A percentile compares a stretch with the other conserved stretches of the same genome.
phyloP scores from a whole-genome alignment of 2,329 filamentous ascomycete species.

The Colletotrichum destructivum region DNA sequence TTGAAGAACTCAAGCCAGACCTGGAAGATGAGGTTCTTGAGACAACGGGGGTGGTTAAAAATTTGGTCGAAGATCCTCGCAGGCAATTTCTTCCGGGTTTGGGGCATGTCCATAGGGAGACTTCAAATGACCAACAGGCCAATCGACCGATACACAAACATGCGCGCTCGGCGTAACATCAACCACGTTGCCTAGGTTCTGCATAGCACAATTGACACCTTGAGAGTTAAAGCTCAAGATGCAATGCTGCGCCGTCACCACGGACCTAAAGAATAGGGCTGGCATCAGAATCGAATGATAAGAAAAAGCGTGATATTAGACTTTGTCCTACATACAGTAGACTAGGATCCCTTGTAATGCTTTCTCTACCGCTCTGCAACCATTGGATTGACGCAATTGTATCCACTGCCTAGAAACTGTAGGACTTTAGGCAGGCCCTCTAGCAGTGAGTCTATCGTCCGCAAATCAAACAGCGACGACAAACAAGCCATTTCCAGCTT shows the following conservation, averaged over 20 bases:
- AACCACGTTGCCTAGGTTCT: not conserved
- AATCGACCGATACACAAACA: too few species aligned
- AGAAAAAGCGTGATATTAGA: too few species aligned
- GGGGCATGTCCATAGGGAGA: constrained; percentile 59
- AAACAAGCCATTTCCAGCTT: too few species aligned
- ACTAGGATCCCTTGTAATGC: too few species aligned
- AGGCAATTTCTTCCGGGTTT: constrained; percentile 51
- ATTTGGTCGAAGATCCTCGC: not conserved
- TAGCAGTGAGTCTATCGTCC: too few species aligned
- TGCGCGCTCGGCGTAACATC: too few species aligned
- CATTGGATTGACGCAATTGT: too few species aligned
- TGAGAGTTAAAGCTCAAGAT: not conserved
- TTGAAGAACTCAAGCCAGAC: constrained; percentile 60
- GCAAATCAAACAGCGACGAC: too few species aligned
- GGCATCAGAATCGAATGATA: not conserved
- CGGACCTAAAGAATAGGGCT: not conserved
- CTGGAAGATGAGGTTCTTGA: constrained; percentile 61
- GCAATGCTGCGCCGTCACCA: not conserved
- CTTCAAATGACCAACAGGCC: constrained; percentile 30
- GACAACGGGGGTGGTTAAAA: constrained; percentile 40
- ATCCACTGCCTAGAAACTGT: too few species aligned
- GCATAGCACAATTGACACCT: not conserved
- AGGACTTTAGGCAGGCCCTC: too few species aligned
- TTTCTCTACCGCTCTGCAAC: too few species aligned
- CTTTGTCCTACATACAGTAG: too few species aligned